Conservation (phyloP, 768 basidiomycete species). For the Russula vinacea region DNA sequence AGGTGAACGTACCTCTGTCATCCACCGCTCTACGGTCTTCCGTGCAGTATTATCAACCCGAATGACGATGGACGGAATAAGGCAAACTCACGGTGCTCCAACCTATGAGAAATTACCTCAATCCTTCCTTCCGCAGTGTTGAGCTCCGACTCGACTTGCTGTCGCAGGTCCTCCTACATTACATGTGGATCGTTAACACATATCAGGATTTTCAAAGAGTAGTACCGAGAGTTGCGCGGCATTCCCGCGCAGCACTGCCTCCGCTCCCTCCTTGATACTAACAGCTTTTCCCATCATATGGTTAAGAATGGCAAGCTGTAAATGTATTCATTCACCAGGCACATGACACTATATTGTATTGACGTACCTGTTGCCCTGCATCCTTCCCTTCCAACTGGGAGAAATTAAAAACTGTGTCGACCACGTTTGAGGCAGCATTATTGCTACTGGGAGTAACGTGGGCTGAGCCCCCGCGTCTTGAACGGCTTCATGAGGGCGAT, state of each 20-base stretch:
- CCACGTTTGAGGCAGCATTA: constrained; percentile 10
- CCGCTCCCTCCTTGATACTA: constrained; percentile 30
- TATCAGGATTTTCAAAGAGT: neutral
- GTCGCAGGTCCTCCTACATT: constrained; percentile 24
- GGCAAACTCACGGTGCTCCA: constrained; percentile 25
- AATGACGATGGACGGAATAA: neutral
- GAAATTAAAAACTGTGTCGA: constrained; percentile 25
- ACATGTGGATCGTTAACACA: neutral
- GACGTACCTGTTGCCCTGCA: constrained; percentile 23
- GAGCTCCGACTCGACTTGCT: constrained; percentile 29
- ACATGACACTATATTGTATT: neutral
- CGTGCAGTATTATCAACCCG: neutral
- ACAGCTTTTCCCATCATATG: constrained; percentile 29
- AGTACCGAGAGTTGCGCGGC: constrained; percentile 23
- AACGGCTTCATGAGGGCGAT: constrained; percentile 16
- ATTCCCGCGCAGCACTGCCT: constrained; percentile 22
- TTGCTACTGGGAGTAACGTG: neutral
- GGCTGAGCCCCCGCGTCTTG: constrained; percentile 12
- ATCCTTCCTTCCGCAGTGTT: constrained; percentile 25
- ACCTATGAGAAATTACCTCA: constrained; percentile 24
- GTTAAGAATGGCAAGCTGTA: constrained; percentile 23
- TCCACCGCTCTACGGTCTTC: constrained; percentile 28
- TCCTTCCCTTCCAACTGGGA: constrained; percentile 28
- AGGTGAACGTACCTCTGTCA: constrained; percentile 24
- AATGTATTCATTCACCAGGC: neutral